A percentile compares a stretch with the other conserved stretches of the same genome.
Conservation (phyloP, 306 rosid species). For the Cyclanthera cordifolia region DNA sequence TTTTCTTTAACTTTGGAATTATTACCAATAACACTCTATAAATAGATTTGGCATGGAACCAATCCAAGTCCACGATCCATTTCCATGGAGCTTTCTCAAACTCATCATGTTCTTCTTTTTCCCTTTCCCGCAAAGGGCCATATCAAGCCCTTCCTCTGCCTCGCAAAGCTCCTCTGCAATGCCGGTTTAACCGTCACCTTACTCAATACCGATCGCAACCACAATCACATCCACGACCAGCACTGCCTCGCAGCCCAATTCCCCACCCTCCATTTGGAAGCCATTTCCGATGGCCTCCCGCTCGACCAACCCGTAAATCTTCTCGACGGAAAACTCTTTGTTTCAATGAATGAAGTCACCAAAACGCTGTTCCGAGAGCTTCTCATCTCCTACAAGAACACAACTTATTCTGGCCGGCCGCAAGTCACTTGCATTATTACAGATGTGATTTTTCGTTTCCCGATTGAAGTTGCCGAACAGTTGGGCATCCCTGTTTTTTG, state of each 20-base stretch:
- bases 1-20: no score
- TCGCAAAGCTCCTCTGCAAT: constrained; percentile 32
- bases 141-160: constrained; percentile 31
- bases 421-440: constrained; percentile 22
- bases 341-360: neutral
- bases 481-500: constrained; percentile 26
- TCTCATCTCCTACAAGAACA: neutral
- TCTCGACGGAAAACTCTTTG: neutral
- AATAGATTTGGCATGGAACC: neutral
- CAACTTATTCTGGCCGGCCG: neutral
- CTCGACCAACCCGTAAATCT: neutral
- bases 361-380: constrained; percentile 24
- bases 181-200: constrained; percentile 28
- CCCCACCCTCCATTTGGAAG: constrained; percentile 27
- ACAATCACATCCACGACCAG: constrained; percentile 16
- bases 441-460: constrained; percentile 26
- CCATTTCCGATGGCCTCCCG: constrained; percentile 26
- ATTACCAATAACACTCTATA: no score
- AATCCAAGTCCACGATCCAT: neutral
- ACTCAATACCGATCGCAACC: constrained; percentile 30
- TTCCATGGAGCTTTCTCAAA: neutral
- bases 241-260: constrained; percentile 8
- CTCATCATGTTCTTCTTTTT: constrained; percentile 20
- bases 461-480: constrained; percentile 21
- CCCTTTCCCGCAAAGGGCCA: constrained; percentile 31